Percentiles rank a stretch among this genome's conserved stretches.
phyloP scores from a whole-genome alignment of 164 flowering plant genomes.

The Litsea cubeba region DNA sequence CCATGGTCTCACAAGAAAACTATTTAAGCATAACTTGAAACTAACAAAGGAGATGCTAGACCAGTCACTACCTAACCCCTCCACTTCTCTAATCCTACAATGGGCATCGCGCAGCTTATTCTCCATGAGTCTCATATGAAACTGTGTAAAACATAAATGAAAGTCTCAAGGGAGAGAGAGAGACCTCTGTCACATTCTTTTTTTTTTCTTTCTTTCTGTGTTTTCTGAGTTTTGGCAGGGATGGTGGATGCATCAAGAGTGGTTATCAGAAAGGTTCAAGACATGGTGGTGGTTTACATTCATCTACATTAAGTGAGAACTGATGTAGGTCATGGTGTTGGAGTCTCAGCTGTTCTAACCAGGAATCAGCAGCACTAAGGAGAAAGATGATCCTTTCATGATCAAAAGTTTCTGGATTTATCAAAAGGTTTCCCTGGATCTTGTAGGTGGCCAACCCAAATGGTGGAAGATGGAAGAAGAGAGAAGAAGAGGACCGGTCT shows the following conservation, averaged over 20 bases:
- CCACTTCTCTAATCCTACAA: background rate
- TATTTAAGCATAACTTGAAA: background rate
- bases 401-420: slow-evolving; percentile 24
- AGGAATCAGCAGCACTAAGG: slow-evolving; percentile 46
- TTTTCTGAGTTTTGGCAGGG: background rate
- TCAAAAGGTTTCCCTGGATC: slow-evolving; percentile 48
- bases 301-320: slow-evolving; percentile 4
- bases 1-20: background rate
- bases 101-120: too few relatives aligned
- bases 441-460: slow-evolving; percentile 48
- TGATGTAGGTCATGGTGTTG: slow-evolving; percentile 52
- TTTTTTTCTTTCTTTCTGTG: background rate
- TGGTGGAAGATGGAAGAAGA: slow-evolving; percentile 23
- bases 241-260: background rate
- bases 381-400: slow-evolving; percentile 25
- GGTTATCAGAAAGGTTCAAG: background rate
- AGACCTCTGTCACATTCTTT: background rate
- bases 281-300: background rate
- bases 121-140: too few relatives aligned
- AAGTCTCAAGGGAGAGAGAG: too few relatives aligned
- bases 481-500: too few relatives aligned
- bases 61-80: background rate
- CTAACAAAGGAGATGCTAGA: background rate
- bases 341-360: slow-evolving; percentile 52
- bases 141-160: too few relatives aligned